Evolutionary conservation across 1,284 basidiomycete species (phyloP).

Genomic region (Heliocybe sulcata): DNA sequence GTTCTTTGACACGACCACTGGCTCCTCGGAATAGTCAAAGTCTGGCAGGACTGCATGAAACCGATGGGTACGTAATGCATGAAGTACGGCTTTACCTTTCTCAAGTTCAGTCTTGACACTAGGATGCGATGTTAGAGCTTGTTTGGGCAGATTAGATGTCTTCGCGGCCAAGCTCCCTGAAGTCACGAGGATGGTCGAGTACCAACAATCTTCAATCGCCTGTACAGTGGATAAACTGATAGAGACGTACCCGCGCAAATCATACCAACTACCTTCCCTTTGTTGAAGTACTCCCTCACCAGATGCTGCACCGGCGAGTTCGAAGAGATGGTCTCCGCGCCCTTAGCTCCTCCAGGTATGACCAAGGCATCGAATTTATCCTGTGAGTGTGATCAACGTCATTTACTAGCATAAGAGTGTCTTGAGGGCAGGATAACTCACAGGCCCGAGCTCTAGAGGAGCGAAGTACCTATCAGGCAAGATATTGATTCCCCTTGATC

Average conservation of each 20-base stretch:
- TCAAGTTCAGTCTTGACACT: conserved; percentile 61
- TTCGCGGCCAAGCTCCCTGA: conserved; percentile 68
- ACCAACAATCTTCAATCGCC: too few relatives aligned
- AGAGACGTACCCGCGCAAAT: conserved; percentile 64
- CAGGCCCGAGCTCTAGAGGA: conserved; percentile 25
- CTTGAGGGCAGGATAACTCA: conserved; percentile 7
- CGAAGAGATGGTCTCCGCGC: conserved; percentile 67
- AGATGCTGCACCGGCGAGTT: conserved; percentile 57
- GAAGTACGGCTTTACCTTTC: conserved; percentile 31
- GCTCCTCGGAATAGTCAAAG: conserved; percentile 72
- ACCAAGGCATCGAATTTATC: conserved; percentile 63
- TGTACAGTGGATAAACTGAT: background rate
- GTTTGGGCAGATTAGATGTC: conserved; percentile 52
- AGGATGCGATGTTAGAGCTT: conserved; percentile 76
- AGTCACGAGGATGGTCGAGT: background rate
- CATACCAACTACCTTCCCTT: conserved; percentile 68
- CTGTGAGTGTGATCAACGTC: conserved; percentile 20
- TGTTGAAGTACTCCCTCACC: conserved; percentile 52
- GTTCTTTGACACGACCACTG: conserved; percentile 71
- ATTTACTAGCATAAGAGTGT: background rate
- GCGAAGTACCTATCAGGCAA: conserved; percentile 56
- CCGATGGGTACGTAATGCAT: background rate
- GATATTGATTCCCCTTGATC: conserved; percentile 72
- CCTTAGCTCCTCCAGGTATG: conserved; percentile 78
- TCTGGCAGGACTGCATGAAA: conserved; percentile 29